Percentiles rank a stretch among this genome's conserved stretches.
Conservation (phyloP, 345 rosid genomes). For the Salix udensis region DNA sequence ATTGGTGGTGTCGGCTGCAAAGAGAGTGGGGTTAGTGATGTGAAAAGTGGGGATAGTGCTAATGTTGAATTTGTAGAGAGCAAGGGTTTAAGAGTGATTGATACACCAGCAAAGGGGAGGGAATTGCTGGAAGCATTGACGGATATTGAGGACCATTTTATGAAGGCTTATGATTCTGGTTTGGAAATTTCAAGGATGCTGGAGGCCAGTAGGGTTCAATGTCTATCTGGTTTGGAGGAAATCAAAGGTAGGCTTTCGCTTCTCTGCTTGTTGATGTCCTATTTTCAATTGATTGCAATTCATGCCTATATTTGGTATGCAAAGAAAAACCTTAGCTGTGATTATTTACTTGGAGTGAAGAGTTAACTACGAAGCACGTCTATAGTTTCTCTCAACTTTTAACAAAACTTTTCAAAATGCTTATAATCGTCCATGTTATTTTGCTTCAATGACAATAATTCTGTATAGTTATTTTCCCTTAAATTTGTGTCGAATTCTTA, state of each 20-base stretch:
- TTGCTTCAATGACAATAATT: too few species aligned
- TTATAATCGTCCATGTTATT: too few species aligned
- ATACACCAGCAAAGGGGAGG: constrained; percentile 26
- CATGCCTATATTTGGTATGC: neutral
- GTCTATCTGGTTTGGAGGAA: constrained; percentile 36
- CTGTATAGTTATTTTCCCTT: neutral
- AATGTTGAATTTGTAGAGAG: constrained; percentile 11
- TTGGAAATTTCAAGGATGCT: constrained; percentile 43
- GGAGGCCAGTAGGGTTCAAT: constrained; percentile 35
- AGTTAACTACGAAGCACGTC: neutral
- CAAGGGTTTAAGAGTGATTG: constrained; percentile 22
- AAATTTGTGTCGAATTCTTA: neutral
- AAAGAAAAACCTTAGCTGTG: neutral
- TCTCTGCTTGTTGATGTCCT: neutral
- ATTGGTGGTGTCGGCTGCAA: constrained; percentile 4
- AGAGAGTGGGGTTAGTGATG: constrained; percentile 9
- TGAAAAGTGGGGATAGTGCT: constrained; percentile 3
- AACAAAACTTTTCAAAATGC: too few species aligned
- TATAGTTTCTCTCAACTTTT: neutral
- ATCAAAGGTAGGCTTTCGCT: constrained; percentile 27
- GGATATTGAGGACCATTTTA: constrained; percentile 39
- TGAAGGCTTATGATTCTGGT: constrained; percentile 42
- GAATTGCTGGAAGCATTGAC: constrained; percentile 41
- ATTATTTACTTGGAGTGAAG: neutral
- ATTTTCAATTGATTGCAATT: neutral